Base-by-base conservation (phyloP, 345 rosid species). In the Acer saccharum region DNA sequence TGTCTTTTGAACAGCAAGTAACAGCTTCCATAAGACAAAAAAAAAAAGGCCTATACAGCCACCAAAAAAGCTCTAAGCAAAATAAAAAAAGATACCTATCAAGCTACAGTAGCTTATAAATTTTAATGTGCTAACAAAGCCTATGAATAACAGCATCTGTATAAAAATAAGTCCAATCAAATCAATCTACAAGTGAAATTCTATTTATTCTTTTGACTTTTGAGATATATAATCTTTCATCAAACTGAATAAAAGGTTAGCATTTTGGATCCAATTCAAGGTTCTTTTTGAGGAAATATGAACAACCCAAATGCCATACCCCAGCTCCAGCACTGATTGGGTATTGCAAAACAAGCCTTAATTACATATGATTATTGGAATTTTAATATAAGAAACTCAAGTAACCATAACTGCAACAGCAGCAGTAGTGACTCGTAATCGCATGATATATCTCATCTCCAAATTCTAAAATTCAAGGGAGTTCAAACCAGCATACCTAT, bases 401-500 rank as follows among this genome's bases (percentile, higher is more conserved):
- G 61, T 18, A n/a, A 57, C 18, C 14, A 43, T 10, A 62, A 29
- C 57, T 23, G 16, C 6, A 39, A 21, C 64, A 69, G 27, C 6
- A 55, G 25, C 18, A 7, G 50, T 46, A 46, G 50, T 46, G 50
- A 10, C 50, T 46, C 3, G 13, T 9, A 44, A 44, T 7, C 50
- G 12, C 13, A 44, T 0, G 10, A 43, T 43, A 43, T 43, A 43
- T 6, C 46, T 43, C 10, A 43, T 43, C 46, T 6, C 46, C 46
- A 43, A 43, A 43, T 43, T 43, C 9, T 43, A 43, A 7, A 7
- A 43, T 43, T 43, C 11, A 10, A 8, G 57, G n/a, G 8, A 54
- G 29, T 48, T 65, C 25, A 39, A 65, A 68, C n/a, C 71, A 65
- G 70, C 80, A 73, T 71, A 97, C 99, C 98, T 92, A 72, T 97